Evolutionary conservation across 352 stramenopile species (phyloP), one percentile per base, ranked within the genome.

Genomic region (Globisporangium apiculatum): DNA sequence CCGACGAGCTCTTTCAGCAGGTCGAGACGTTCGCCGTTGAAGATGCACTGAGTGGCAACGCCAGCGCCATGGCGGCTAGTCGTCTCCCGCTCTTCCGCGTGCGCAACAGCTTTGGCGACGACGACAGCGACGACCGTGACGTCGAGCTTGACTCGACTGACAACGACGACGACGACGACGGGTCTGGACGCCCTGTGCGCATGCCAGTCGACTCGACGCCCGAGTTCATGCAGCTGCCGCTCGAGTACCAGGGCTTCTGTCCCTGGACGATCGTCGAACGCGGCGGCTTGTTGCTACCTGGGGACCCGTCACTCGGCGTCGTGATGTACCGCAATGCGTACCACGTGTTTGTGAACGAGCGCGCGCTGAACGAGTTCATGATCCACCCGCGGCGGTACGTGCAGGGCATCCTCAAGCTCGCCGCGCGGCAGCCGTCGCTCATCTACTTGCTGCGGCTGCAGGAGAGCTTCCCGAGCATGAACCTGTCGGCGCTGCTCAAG

Each of bases 211-310:
- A 97, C 56, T 91, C 82, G 47, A 97, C 89, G 31, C 89, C 91
- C 1, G 92, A 97, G 62, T 97, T 98, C 62, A 96, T 97, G 82
- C 84, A 97, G 60, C 72, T 98, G 12, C 91, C 91, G 18, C 79
- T 98, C 8, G 89, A 97, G 61, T 97, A 97, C 63, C 91, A 98
- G 56, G 92, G 91, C 12, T 98, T 97, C 56, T 98, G 93, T 68
- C 85, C 87, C 0, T 97, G 89, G 87, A 97, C 89, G 12, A 83
- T 97, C 15, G 84, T 95, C 38, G 79, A 94, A 37, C 78, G 88
- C 24, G 76, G 85, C 53, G 92, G 93, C 0, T 60, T 98, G n/a
- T 62, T 98, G 35, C 70, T 98, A 1, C 88, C 92, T 24, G 92
- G 92, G 17, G 91, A 97, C 65, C 89, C 91, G 51, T 91, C 82